Evolutionary conservation across 345 rosid species (phyloP), one percentile per base, ranked within the genome.

Genomic region (Anacardium occidentale): DNA sequence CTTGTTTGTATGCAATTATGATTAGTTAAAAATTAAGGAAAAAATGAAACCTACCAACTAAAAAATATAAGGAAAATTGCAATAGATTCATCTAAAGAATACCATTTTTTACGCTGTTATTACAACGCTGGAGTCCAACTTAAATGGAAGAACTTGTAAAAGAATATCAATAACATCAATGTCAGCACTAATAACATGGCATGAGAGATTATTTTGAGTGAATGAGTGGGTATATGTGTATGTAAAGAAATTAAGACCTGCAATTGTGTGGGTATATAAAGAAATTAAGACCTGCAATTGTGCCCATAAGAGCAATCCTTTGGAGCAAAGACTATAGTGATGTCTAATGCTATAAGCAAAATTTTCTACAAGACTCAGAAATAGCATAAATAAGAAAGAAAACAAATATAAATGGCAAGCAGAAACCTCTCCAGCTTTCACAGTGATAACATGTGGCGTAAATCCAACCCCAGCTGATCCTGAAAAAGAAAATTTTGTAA

Each of bases 381-480:
- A 70, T 15, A 7, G 9, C 42, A 18, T 22, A 25, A 68, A 65
- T 37, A 34, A 60, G 53, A 62, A 62, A 47, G 25, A 62, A 69
- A 20, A 10, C 12, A 54, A 54, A 52, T 24, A 21, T 20, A 52
- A 76, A 72, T 66, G 64, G 72, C 56, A 75, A 79, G 22, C 55
- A 70, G 58, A 74, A 80, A 89, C 93, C 93, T 89, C 93, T 82
- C 93, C 93, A 20, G 86, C 81, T 75, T 86, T 86, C 56, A 89
- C 93, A 58, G 79, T 82, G 76, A 89, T 86, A 67, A 89, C 76
- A 69, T 89, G 88, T 12, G 93, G 93, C 0, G 81, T 81, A 72
- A 89, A 86, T 47, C 89, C 89, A 75, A 78, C 26, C 62, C 89
- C 86, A 10, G 77, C 69, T 25, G 83, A 68, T 59, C 91, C 93